Evolutionary conservation across 139 green algal genomes (phyloP).

Genomic region (Coccomyxa sp.): DNA sequence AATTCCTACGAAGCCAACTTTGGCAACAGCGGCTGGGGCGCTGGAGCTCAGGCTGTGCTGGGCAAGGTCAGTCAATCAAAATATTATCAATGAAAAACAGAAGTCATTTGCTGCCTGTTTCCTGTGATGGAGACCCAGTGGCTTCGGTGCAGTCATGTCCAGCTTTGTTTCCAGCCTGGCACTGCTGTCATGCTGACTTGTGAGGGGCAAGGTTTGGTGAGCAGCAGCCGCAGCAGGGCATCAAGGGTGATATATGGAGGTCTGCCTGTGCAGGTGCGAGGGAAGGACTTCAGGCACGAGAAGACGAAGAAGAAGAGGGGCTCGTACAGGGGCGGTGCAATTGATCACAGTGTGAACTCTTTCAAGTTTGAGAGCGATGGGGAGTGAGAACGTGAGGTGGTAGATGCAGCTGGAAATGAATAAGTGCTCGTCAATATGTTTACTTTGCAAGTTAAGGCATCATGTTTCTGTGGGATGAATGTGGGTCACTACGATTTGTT

Average conservation of each 20-base stretch:
- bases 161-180: no score
- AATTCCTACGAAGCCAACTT: constrained; percentile 70
- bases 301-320: constrained; percentile 99
- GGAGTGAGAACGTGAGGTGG: constrained; percentile 10
- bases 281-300: constrained; percentile 95
- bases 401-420: neutral
- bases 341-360: constrained; percentile 74
- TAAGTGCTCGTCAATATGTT: neutral
- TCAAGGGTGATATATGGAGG: neutral
- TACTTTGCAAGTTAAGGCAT: neutral
- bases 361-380: constrained; percentile 95
- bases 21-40: constrained; percentile 82
- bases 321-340: constrained; percentile 84
- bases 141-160: no score
- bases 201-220: neutral
- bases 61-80: constrained; percentile 39
- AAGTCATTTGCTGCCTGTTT: neutral
- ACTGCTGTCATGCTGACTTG: neutral
- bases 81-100: neutral
- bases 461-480: neutral
- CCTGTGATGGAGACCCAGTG: neutral
- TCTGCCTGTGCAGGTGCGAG: constrained; percentile 35
- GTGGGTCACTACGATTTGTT: neutral
- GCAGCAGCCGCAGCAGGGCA: neutral
- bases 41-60: constrained; percentile 87